Evolutionary conservation across 768 basidiomycete species (phyloP), one percentile per base, ranked within the genome.

Genomic region (Termitomyces titanicus): DNA sequence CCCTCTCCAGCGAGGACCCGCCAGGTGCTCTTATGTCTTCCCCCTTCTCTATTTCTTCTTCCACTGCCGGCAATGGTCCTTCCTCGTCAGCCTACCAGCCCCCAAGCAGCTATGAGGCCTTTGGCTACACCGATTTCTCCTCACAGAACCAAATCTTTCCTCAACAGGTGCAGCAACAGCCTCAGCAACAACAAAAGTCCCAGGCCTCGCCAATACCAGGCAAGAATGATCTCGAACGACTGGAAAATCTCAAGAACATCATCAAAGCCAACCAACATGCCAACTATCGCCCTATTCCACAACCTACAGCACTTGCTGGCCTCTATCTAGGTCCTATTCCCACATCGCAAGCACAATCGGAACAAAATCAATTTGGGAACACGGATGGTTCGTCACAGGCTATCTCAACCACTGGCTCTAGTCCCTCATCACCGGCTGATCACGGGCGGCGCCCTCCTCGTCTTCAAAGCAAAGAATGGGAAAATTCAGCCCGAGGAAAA

Each of bases 191-290:
- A 17, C 60, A 55, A 43, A 59, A 61, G 52, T 55, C 33, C 3
- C 34, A 40, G 29, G 9, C 3, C 3, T 5, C 34, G 45, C 58
- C 68, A 12, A 35, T 55, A 33, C 76, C 80, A 20, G 86, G 84
- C 8, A 76, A 81, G 62, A 78, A 74, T 64, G 89, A 90, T 70
- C 79, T 91, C 58, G 86, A 89, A 66, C 78, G 85, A 31, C 78
- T 92, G 56, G 83, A 90, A 70, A 83, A 83, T 53, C 82, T 92
- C 68, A 91, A 92, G 68, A 73, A 81, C 22, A 72, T 80, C 53
- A 91, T 92, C 69, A 86, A 84, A 64, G 77, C 74, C 31, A 82
- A 81, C 47, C 88, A 92, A 64, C 89, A 92, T 68, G 82, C 87
- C 53, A 74, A 83, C 61, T 92, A 82, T 67, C 79, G 81, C 22